Evolutionary conservation across 1,284 basidiomycete genomes (phyloP).

Genomic region (Phellinidium pouzarii): DNA sequence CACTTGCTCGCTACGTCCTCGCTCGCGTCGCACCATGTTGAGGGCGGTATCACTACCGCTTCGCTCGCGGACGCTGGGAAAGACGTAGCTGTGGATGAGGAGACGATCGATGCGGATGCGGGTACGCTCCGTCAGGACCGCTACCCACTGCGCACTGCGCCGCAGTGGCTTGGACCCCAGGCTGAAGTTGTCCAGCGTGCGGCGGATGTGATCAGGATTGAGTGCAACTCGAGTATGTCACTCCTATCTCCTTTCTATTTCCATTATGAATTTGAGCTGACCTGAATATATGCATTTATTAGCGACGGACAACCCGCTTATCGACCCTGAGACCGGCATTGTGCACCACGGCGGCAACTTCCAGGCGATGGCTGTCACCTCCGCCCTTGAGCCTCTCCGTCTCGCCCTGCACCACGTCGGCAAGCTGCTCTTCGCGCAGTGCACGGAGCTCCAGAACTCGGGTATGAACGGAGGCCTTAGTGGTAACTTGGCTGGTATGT

Average conservation of each 20-base stretch:
- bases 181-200: slow-evolving; percentile 74
- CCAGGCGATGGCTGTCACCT: slow-evolving; percentile 82
- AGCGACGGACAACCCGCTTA: slow-evolving; percentile 73
- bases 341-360: slow-evolving; percentile 85
- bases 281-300: neutral
- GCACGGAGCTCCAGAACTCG: slow-evolving; percentile 78
- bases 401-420: slow-evolving; percentile 78
- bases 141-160: slow-evolving; percentile 71
- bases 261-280: neutral
- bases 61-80: slow-evolving; percentile 53
- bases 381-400: slow-evolving; percentile 84
- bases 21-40: slow-evolving; percentile 58
- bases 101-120: slow-evolving; percentile 46
- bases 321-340: slow-evolving; percentile 59
- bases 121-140: slow-evolving; percentile 65
- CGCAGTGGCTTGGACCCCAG: slow-evolving; percentile 84
- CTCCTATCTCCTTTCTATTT: slow-evolving; percentile 9
- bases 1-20: slow-evolving; percentile 65
- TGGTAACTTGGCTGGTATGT: slow-evolving; percentile 53
- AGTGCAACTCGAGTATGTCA: slow-evolving; percentile 80
- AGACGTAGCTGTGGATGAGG: slow-evolving; percentile 32
- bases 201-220: slow-evolving; percentile 56
- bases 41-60: slow-evolving; percentile 57
- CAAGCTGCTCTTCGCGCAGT: slow-evolving; percentile 78
- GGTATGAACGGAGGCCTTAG: slow-evolving; percentile 79